phyloP scores from a whole-genome alignment of 2,329 filamentous ascomycete genomes.

The Orbilia quercus region DNA sequence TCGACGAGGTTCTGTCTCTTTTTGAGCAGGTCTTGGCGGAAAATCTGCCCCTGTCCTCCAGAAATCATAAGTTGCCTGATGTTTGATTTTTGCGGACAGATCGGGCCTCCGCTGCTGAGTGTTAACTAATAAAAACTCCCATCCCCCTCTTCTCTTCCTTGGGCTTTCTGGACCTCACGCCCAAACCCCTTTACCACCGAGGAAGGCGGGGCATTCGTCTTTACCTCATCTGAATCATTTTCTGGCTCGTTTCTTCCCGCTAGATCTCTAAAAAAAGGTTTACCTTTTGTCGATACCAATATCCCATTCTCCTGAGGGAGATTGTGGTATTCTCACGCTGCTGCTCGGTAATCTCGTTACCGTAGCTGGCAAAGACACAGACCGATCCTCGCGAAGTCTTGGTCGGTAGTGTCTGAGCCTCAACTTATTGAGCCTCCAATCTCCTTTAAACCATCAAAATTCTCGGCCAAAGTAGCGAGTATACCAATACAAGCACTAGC shows the following conservation, averaged over 20 bases:
- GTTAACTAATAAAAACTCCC: slow-evolving; percentile 1
- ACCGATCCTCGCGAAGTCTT: not conserved
- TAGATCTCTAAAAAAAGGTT: not conserved
- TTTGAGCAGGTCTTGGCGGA: too few relatives aligned
- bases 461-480: too few relatives aligned
- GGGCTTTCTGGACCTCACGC: slow-evolving; percentile 1
- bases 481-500: not conserved
- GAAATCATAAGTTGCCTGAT: too few relatives aligned
- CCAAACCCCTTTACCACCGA: not conserved
- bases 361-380: not conserved
- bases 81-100: too few relatives aligned
- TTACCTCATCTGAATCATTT: not conserved
- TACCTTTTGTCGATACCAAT: not conserved
- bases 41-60: too few relatives aligned
- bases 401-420: slow-evolving; percentile 14
- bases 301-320: not conserved
- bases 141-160: not conserved
- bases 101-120: not conserved
- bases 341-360: not conserved
- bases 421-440: not conserved
- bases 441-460: too few relatives aligned
- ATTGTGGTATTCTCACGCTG: not conserved
- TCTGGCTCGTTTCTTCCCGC: not conserved
- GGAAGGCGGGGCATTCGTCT: not conserved
- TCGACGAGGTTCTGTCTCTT: too few relatives aligned